These are phyloP conservation scores for Neurospora sp. DNA, from an alignment of 495 filamentous ascomycete species.

Conservation along the genomic window DNA sequence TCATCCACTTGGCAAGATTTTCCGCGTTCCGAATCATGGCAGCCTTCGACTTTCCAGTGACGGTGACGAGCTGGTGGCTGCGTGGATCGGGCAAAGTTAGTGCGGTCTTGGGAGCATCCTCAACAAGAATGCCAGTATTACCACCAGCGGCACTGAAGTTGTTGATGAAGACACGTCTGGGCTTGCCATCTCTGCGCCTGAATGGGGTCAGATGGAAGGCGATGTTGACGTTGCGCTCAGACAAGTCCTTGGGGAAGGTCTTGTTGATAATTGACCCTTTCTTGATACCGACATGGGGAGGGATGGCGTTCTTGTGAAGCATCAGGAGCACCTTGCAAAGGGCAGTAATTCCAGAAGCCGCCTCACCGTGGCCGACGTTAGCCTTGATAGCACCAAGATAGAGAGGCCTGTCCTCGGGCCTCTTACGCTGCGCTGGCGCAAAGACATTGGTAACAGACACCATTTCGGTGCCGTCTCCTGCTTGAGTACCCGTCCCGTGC, in stretches of 20 bases:
- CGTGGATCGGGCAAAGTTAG: constrained; percentile 35
- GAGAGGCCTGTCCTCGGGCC: constrained; percentile 59
- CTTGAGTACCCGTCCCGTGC: constrained; percentile 84
- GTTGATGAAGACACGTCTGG: constrained; percentile 54
- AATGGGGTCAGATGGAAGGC: constrained; percentile 51
- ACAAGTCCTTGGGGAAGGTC: constrained; percentile 66
- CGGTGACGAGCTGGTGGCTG: constrained; percentile 40
- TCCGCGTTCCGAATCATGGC: constrained; percentile 44
- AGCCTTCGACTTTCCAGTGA: constrained; percentile 50
- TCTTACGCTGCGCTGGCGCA: constrained; percentile 56
- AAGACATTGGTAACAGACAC: constrained; percentile 69
- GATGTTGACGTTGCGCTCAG: constrained; percentile 63
- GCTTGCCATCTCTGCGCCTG: constrained; percentile 48
- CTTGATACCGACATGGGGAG: constrained; percentile 85
- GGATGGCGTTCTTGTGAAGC: constrained; percentile 74
- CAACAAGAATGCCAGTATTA: constrained; percentile 53
- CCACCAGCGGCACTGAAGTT: constrained; percentile 64
- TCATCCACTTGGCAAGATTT: constrained; percentile 42
- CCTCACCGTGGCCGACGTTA: constrained; percentile 85
- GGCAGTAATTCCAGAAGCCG: constrained; percentile 73
- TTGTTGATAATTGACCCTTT: constrained; percentile 57
- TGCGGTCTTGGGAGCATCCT: constrained; percentile 38
- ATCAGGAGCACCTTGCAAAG: constrained; percentile 82
- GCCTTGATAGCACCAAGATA: constrained; percentile 79
- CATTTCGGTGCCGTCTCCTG: constrained; percentile 75